Base-by-base conservation (phyloP, 495 filamentous ascomycete genomes). In the Aspergillus homomorphus region DNA sequence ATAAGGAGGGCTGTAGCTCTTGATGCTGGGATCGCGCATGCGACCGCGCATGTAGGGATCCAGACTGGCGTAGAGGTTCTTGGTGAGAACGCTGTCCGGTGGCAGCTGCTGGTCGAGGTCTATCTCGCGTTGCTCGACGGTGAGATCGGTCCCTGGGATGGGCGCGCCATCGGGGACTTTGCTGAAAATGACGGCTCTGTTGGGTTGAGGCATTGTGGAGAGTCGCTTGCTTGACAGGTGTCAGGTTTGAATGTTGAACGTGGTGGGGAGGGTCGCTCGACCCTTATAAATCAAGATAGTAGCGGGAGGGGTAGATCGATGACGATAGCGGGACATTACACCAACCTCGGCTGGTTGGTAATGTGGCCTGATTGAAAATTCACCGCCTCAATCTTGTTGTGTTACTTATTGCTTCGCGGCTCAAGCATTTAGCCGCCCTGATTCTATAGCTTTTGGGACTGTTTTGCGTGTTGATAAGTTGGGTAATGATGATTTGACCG, bases 31-130 rank as follows among this genome's bases (percentile, higher is more conserved):
- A 14, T 69, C 53, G 8, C 69, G 64, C 73, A 76, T 73, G 24
- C 79, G 76, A 48, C 87, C 86, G 30, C 89, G 84, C 68, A 84
- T 81, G 75, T 91, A 91, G 2, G 89, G 89, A 71, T 93, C 89
- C 70, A 55, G 26, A 85, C 87, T 42, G 87, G 82, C 74, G 61
- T 82, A 86, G 67, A 85, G 78, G 65, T 85, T 84, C 65, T 84
- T 82, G 56, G 81, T 69, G 21, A 81, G 81, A 19, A 91, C 56
- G 45, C 88, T 46, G 45, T 46, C 22, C 7, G 45, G 45, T 1
- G 45, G 18, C 10, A 46, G 45, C n/a, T 20, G 45, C 18, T 20
- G n/a, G 45, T 20, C 3, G 45, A 46, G 45, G 19, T 20, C 19
- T 12, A 46, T 46, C 19, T 20, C 19, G 1, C 16, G n/a, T 15